These are phyloP conservation scores for Ophiocordyceps sinensis DNA, from an alignment of 2,329 filamentous ascomycete genomes.

Conservation along the genomic window DNA sequence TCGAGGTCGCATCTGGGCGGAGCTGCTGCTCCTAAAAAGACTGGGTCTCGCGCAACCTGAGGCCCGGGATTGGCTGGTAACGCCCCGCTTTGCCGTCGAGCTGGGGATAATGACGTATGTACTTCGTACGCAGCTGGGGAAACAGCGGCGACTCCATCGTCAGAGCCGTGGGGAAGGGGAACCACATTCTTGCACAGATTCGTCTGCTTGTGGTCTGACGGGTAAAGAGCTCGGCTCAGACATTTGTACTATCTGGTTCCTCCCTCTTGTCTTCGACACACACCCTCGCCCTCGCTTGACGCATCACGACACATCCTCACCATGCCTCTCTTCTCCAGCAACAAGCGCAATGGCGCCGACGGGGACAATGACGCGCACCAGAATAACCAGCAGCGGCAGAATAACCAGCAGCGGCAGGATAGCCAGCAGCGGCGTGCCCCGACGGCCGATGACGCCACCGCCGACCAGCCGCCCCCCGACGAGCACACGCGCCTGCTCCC, in stretches of 20 bases:
- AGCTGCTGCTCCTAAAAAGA: not conserved
- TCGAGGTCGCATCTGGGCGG: not conserved
- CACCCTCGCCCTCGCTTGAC: not conserved
- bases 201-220: too few species aligned
- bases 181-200: too few species aligned
- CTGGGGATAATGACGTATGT: conserved; percentile 1
- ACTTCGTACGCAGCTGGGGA: too few species aligned
- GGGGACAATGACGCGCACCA: conserved; percentile 4
- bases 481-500: conserved; percentile 55
- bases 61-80: not conserved
- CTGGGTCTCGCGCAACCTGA: too few species aligned
- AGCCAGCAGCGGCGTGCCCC: not conserved
- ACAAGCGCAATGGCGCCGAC: conserved; percentile 7
- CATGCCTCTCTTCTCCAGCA: conserved; percentile 20
- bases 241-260: too few species aligned
- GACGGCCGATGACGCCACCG: conserved; percentile 8
- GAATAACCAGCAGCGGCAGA: not conserved
- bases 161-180: too few species aligned
- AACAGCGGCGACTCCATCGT: not conserved
- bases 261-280: too few species aligned
- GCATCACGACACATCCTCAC: conserved; percentile 1
- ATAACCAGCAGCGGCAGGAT: not conserved
- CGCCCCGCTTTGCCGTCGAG: conserved; percentile 1
- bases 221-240: too few species aligned
- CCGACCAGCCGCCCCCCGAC: conserved; percentile 19